Conservation (phyloP, 2,329 filamentous ascomycete species). For the Gyromitra esculenta region DNA sequence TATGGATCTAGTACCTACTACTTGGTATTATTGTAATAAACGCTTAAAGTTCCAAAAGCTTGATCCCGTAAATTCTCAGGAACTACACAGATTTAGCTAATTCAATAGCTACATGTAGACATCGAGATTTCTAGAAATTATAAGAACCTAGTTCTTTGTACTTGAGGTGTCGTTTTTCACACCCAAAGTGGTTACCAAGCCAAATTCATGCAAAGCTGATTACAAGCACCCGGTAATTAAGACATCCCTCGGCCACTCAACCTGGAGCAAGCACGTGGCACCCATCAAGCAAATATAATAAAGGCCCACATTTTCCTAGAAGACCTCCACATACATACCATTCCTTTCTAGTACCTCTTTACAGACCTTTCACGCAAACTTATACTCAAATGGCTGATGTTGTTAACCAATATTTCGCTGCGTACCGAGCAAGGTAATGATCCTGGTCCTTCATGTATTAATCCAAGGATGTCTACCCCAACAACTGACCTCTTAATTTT, state of each 20-base stretch:
- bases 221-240: no score
- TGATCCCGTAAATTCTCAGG: no score
- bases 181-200: no score
- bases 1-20: no score
- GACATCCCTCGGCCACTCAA: neutral
- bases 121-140: no score
- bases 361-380: neutral
- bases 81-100: no score
- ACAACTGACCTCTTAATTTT: neutral
- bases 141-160: no score
- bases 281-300: neutral
- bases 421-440: constrained; percentile 40
- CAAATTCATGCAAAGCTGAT: no score
- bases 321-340: neutral
- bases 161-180: no score
- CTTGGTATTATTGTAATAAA: no score
- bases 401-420: constrained; percentile 36
- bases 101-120: no score
- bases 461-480: neutral
- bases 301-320: constrained; percentile 5
- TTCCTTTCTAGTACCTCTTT: neutral
- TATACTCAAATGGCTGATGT: constrained; percentile 25
- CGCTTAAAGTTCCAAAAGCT: no score
- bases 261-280: neutral
- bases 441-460: neutral